Evolutionary conservation across 2,329 filamentous ascomycete genomes (phyloP), one percentile per base, ranked within the genome.

Genomic region (Aspergillus carbonarius): DNA sequence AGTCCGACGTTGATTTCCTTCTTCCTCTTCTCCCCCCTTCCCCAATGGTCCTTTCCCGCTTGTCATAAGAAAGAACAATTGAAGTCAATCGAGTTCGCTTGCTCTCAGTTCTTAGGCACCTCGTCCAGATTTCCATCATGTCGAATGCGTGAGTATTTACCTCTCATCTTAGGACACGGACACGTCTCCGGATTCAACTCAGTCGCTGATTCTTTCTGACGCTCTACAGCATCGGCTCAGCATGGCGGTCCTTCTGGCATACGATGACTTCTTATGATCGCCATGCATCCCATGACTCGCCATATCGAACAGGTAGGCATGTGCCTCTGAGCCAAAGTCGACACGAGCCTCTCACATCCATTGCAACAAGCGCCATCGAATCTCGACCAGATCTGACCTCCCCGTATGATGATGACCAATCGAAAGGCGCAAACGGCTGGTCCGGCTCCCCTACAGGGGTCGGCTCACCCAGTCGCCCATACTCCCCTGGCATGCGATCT

Each of bases 201-300:
- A 32, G 20, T 7, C 15, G 49, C 18, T 27, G 44, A 49, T 20
- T 5, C 34, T 39, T 27, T 49, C 47, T 62, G 53, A 60, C 49
- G 54, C 32, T 55, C 55, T 42, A 47, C 66, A 88, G 88, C 70
- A 76, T 93, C 72, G 83, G 86, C 68, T 84, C 84, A 68, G 86
- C 89, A 77, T 90, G 95, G 78, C 90, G 90, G 78, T 90, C 90
- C 62, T 93, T 99, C 80, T 99, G 95, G 95, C 95, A 98, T 83
- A 87, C 90, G 68, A 95, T 90, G 84, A 89, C 86, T 74, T 88
- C 86, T 64, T 84, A 88, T 70, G 83, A 87, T 80, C 96, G 95
- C 62, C 87, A 99, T 81, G 96, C 95, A 64, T 89, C 88, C 62
- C 91, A 89, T 82, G 91, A 99, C 79, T 96, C 93, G 60, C 93